Base-by-base conservation (phyloP, 306 rosid genomes). In the Delonix regia region DNA sequence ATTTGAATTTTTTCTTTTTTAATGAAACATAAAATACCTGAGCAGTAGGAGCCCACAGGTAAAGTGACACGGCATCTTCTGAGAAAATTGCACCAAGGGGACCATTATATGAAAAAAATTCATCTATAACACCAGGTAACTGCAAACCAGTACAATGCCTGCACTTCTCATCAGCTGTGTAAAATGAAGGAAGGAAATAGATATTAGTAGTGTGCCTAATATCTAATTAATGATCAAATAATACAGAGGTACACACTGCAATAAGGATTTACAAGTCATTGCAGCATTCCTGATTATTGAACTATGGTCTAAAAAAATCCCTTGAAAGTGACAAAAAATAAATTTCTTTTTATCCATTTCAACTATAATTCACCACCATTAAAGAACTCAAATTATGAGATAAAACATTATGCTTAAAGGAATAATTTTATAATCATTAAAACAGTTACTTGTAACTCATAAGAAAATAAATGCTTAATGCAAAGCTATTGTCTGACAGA, bases 41-140 rank as follows among this genome's bases (percentile, higher is more conserved):
- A 51, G 99, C 97, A 56, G 98, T 95, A 69, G 99, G 99, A 2
- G 99, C 98, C 98, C 97, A 95, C 25, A 95, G 90, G 84, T 86
- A 76, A 69, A 95, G 97, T 18, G 96, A 93, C 76, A 95, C 88
- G 45, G 82, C 88, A 70, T 88, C 97, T 66, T 84, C 81, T 0
- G 87, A 81, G 87, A 77, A 93, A 84, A 83, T 59, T 75, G 94
- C 98, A 82, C 97, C 98, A 42, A 95, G 96, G 60, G 96, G 93
- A 34, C 98, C 99, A 69, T 72, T 69, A 82, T 95, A 95, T 2
- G 93, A 86, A 85, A 91, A 93, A 78, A 95, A 74, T 42, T 95
- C 98, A 70, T 95, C 99, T 87, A 95, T 75, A 57, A 95, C 92
- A 75, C 97, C 98, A 27, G 98, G 91, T 87, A 95, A 85, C 86